Percentiles rank a stretch among this genome's conserved stretches.
Conservation (phyloP, 2,329 filamentous ascomycete genomes). For the Aspergillus texensis region DNA sequence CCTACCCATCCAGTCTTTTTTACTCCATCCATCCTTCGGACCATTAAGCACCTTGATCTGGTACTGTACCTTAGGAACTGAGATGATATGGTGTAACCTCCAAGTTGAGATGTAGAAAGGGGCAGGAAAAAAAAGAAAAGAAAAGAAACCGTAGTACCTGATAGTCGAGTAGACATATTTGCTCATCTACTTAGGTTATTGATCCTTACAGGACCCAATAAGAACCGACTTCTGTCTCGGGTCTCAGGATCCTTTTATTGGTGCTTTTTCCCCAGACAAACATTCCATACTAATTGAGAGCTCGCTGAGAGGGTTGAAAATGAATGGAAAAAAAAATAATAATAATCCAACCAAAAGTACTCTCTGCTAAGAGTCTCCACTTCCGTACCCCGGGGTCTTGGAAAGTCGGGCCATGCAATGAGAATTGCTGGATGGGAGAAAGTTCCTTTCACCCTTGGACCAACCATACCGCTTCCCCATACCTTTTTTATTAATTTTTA, state of each 20-base stretch:
- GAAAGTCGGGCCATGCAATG: constrained; percentile 1
- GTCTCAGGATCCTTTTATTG: neutral
- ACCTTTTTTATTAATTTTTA: neutral
- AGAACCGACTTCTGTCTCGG: neutral
- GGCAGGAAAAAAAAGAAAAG: neutral
- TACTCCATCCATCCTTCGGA: neutral
- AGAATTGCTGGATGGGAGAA: constrained; percentile 12
- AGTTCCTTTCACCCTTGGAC: constrained; percentile 24
- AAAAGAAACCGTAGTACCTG: neutral
- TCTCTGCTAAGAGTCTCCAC: neutral
- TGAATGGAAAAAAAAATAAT: neutral
- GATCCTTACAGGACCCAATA: neutral
- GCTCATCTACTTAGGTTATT: neutral
- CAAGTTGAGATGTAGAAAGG: neutral
- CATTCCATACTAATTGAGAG: neutral
- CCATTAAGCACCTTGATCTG: neutral
- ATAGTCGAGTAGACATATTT: too few relatives aligned
- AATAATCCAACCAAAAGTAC: neutral
- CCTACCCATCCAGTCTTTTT: neutral
- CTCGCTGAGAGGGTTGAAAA: neutral
- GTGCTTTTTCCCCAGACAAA: neutral
- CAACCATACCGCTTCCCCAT: constrained; percentile 12
- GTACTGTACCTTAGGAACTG: neutral
- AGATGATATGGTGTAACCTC: neutral
- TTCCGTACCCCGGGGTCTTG: constrained; percentile 9